A percentile compares a stretch with the other conserved stretches of the same genome.
Conservation (phyloP, 1,139 yeast genomes). For the Kodamaea suecica region DNA sequence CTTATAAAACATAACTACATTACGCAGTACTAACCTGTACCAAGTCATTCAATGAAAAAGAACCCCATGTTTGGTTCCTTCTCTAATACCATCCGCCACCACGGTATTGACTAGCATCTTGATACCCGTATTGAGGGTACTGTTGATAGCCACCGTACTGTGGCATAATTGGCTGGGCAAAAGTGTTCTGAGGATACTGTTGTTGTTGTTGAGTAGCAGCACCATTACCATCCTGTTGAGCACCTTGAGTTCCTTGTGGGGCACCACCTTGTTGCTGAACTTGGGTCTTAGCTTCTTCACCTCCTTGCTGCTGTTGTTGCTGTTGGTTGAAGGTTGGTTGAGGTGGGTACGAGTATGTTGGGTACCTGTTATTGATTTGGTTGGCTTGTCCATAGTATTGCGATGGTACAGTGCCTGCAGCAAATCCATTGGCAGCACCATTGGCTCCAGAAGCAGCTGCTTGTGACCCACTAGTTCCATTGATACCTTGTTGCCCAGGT, state of each 20-base stretch:
- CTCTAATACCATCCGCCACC: constrained; percentile 19
- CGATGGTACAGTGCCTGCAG: constrained; percentile 20
- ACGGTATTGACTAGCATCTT: constrained; percentile 42
- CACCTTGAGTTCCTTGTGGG: constrained; percentile 19
- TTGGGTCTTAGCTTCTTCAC: constrained; percentile 34
- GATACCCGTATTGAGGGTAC: constrained; percentile 51
- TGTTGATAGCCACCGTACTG: constrained; percentile 49
- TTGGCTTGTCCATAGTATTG: constrained; percentile 39
- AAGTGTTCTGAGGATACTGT: constrained; percentile 25
- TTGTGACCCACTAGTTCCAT: constrained; percentile 10
- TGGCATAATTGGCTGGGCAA: constrained; percentile 40
- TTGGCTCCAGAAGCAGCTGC: constrained; percentile 8
- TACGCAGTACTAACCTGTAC: constrained; percentile 7
- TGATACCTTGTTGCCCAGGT: constrained; percentile 12
- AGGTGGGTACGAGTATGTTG: constrained; percentile 38
- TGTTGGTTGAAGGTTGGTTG: constrained; percentile 26
- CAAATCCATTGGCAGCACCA: constrained; percentile 13
- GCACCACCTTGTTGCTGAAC: constrained; percentile 34
- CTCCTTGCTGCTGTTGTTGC: constrained; percentile 21
- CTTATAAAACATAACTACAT: constrained; percentile 10
- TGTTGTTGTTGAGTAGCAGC: constrained; percentile 21
- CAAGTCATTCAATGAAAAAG: not conserved
- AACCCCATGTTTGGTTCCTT: not conserved
- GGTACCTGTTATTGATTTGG: constrained; percentile 38
- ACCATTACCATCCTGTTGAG: constrained; percentile 20